Evolutionary conservation across 257 asterid genomes (phyloP), one percentile per base, ranked within the genome.

Genomic region (Forsythia suspensa): DNA sequence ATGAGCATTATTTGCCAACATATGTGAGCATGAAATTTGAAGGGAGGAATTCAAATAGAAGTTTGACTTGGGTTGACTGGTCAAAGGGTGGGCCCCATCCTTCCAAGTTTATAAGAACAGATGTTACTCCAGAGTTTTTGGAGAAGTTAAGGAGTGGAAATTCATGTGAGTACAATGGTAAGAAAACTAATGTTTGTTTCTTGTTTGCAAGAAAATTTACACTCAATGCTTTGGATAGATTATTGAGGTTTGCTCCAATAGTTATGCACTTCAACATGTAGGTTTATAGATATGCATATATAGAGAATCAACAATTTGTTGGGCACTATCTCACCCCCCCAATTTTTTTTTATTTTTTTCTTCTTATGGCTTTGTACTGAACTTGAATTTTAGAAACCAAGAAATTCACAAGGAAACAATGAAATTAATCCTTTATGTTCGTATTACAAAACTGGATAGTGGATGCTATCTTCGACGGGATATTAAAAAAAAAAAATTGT

Each of bases 51-150:
- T 73, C 97, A 0, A 88, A 83, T 70, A 77, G 97, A 77, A 84
- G 88, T 4, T 77, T 95, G 87, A 93, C 99, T 2, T 89, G 88
- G 90, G 99, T 90, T 0, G 94, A 95, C 73, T 95, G 98, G 99
- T 86, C 97, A 7, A 85, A 83, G 51, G 97, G 97, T 5, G 97
- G 98, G 72, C 94, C 97, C 18, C 99, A 95, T 75, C 98, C 99
- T 0, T 42, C 87, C 21, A 85, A 84, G 68, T 93, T 77, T 48
- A 65, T 79, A 0, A 79, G 96, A 80, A 75, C 88, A 4, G 80
- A 87, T 39, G 77, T 95, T 4, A 83, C 86, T 1, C 79, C 73
- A 24, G 90, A 81, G 83, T 80, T 85, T 51, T 73, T 95, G 87
- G 86, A 87, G 84, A 84, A 13, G 76, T 20, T 95, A 83, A 89